These are phyloP conservation scores for Pseudodiploospora longispora DNA, from an alignment of 2,329 filamentous ascomycete species.

Conservation along the genomic window DNA sequence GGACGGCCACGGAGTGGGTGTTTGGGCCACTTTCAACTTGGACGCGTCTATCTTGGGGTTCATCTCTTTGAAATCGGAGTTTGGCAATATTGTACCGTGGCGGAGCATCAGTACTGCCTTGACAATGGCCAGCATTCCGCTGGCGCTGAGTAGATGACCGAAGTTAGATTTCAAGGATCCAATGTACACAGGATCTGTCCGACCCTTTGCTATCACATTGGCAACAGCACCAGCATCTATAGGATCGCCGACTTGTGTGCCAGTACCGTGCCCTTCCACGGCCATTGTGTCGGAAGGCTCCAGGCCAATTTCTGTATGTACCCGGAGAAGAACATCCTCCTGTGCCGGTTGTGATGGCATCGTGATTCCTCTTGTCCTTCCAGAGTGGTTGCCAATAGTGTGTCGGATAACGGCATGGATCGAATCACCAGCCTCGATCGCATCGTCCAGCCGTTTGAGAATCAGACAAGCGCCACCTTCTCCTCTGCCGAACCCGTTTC, in stretches of 20 bases:
- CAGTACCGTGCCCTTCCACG: constrained; percentile 15
- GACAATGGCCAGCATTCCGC: constrained; percentile 17
- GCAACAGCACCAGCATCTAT: constrained; percentile 20
- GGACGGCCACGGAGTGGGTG: constrained; percentile 13
- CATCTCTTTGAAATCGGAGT: constrained; percentile 16
- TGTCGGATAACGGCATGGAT: constrained; percentile 23
- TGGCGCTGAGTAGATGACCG: constrained; percentile 16
- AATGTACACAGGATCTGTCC: constrained; percentile 17
- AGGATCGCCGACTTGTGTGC: constrained; percentile 31
- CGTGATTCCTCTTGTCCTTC: constrained; percentile 8
- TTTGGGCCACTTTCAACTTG: constrained; percentile 7
- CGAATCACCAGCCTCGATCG: constrained; percentile 42
- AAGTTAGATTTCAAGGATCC: constrained; percentile 15
- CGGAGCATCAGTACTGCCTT: constrained; percentile 20
- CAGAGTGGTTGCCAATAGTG: constrained; percentile 7
- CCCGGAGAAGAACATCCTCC: not conserved
- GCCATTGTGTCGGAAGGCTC: constrained; percentile 8
- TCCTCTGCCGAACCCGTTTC: constrained; percentile 46
- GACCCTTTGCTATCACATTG: constrained; percentile 12
- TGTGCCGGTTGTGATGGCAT: constrained; percentile 4
- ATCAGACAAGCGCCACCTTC: constrained; percentile 46
- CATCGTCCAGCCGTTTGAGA: constrained; percentile 45
- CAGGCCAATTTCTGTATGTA: constrained; percentile 1
- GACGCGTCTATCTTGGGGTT: constrained; percentile 10
- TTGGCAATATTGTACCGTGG: constrained; percentile 16